Evolutionary conservation across 2,329 filamentous ascomycete species (phyloP).

Genomic region (Zopfia rhizophila): DNA sequence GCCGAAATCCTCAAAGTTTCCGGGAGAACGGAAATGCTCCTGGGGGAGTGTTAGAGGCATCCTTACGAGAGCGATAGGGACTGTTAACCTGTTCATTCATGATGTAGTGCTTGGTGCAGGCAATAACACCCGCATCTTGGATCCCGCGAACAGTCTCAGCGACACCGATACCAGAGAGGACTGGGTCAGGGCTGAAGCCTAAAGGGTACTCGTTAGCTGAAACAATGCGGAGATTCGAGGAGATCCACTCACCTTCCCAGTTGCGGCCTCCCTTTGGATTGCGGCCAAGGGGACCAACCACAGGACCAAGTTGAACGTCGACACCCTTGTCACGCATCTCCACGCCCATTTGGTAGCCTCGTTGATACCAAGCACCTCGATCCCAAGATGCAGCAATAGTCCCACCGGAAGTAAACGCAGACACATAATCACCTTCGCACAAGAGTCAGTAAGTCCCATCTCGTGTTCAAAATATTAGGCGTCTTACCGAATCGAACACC

Average conservation of each 20-base stretch:
- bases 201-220: too few relatives aligned
- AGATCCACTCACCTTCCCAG: too few relatives aligned
- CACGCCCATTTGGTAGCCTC: slow-evolving; percentile 77
- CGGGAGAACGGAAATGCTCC: slow-evolving; percentile 73
- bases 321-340: slow-evolving; percentile 81
- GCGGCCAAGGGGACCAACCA: slow-evolving; percentile 77
- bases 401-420: slow-evolving; percentile 81
- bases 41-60: slow-evolving; percentile 81
- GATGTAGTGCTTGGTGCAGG: slow-evolving; percentile 74
- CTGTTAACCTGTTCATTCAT: too few relatives aligned
- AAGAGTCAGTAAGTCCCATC: slow-evolving; percentile 20
- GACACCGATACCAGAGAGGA: slow-evolving; percentile 77
- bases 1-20: slow-evolving; percentile 68
- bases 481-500: slow-evolving; percentile 73
- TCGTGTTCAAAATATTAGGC: slow-evolving; percentile 1
- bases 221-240: too few relatives aligned
- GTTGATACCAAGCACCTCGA: slow-evolving; percentile 72
- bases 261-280: slow-evolving; percentile 74
- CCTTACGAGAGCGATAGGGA: too few relatives aligned
- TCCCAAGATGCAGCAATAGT: slow-evolving; percentile 88
- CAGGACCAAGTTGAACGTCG: slow-evolving; percentile 80
- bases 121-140: slow-evolving; percentile 83
- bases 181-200: slow-evolving; percentile 76
- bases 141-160: slow-evolving; percentile 81
- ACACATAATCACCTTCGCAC: slow-evolving; percentile 75